Percentiles rank a stretch among this genome's conserved stretches.
These are phyloP conservation scores for Chenopodium formosanum DNA, from an alignment of 148 eudicot genomes.

Conservation along the genomic window DNA sequence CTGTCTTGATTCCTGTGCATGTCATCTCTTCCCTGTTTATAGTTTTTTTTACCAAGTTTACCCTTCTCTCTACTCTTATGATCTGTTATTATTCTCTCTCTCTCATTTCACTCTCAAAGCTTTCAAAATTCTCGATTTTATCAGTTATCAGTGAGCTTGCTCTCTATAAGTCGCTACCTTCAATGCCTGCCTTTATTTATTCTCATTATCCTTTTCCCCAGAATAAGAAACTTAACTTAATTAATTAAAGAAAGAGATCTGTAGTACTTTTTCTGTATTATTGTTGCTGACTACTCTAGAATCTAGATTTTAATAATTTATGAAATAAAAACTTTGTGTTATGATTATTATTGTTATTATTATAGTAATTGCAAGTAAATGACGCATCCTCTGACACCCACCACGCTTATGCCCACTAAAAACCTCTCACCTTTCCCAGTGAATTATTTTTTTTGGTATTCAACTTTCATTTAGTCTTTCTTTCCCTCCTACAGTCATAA, in stretches of 20 bases:
- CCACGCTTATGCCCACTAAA: conserved; percentile 38
- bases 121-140: conserved; percentile 27
- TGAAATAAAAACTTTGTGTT: conserved; percentile 18
- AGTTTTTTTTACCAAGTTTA: not conserved
- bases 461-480: not conserved
- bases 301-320: conserved; percentile 6
- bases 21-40: not conserved
- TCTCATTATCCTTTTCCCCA: conserved; percentile 18
- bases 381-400: conserved; percentile 37
- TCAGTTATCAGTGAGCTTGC: conserved; percentile 24
- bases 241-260: conserved; percentile 3
- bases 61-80: not conserved
- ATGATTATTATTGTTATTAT: not conserved
- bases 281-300: not conserved
- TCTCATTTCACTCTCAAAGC: conserved; percentile 15
- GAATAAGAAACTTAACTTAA: not conserved
- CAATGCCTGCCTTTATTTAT: conserved; percentile 24
- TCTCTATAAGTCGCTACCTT: conserved; percentile 17
- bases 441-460: conserved; percentile 6
- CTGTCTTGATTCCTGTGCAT: conserved; percentile 27
- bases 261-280: conserved; percentile 8
- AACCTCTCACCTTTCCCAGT: conserved; percentile 31
- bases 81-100: conserved; percentile 9
- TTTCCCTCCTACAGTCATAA: conserved; percentile 12
- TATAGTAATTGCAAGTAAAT: conserved; percentile 20